These are phyloP conservation scores for Clavaria fumosa DNA, from an alignment of 768 basidiomycete species.

Conservation along the genomic window DNA sequence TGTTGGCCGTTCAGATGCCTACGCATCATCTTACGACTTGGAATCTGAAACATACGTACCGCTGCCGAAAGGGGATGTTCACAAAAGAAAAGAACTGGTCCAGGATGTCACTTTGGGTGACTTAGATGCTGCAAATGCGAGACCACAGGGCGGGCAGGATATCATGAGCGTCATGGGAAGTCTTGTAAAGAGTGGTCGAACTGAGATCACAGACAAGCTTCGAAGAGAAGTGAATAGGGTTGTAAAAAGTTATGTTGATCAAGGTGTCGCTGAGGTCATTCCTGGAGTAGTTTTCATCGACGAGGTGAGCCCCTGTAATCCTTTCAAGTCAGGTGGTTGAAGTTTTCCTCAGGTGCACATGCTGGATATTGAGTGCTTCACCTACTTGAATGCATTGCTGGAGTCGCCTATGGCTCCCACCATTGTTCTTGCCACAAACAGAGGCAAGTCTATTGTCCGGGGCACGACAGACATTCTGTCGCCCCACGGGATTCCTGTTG, in stretches of 20 bases:
- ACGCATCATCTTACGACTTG: conserved; percentile 92
- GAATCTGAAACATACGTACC: conserved; percentile 99
- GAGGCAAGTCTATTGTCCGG: conserved; percentile 82
- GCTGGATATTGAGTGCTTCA: conserved; percentile 99
- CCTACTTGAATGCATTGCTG: conserved; percentile 88
- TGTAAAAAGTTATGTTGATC: conserved; percentile 93
- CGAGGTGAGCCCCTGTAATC: conserved; percentile 41
- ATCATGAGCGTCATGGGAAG: conserved; percentile 97
- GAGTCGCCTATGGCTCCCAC: conserved; percentile 97
- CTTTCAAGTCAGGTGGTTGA: not conserved
- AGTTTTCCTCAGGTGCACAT: conserved; percentile 68
- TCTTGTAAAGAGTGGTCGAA: conserved; percentile 82
- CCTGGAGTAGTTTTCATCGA: conserved; percentile 98
- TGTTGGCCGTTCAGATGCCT: conserved; percentile 93
- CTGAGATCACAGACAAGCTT: conserved; percentile 95
- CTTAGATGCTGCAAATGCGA: conserved; percentile 89
- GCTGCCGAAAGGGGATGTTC: conserved; percentile 90
- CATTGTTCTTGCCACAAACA: conserved; percentile 92
- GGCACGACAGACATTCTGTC: conserved; percentile 86
- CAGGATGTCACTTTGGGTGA: conserved; percentile 94
- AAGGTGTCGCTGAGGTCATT: conserved; percentile 94
- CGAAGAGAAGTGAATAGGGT: conserved; percentile 94
- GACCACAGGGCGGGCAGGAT: conserved; percentile 92
- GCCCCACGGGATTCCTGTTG: conserved; percentile 88
- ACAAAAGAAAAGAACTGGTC: conserved; percentile 89